phyloP scores from a whole-genome alignment of 2,329 filamentous ascomycete genomes.

The Didymellaceae sp. region DNA sequence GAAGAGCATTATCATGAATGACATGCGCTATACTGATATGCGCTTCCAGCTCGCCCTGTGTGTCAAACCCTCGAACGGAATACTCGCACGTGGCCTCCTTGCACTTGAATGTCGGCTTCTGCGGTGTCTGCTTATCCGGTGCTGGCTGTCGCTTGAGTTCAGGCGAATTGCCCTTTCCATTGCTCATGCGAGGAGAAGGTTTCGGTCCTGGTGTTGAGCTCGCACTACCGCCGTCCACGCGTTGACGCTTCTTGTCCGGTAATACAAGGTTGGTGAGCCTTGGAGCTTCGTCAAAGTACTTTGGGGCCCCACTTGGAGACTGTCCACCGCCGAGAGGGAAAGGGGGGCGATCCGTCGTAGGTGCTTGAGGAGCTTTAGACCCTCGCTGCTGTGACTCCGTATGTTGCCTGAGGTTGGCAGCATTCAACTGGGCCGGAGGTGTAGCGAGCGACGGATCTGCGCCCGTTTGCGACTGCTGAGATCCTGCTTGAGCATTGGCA shows the following conservation, averaged over 20 bases:
- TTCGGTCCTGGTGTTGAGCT: slow-evolving; percentile 51
- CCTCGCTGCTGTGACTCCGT: slow-evolving; percentile 57
- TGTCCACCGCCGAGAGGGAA: slow-evolving; percentile 58
- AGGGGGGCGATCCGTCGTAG: slow-evolving; percentile 60
- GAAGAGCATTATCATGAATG: slow-evolving; percentile 61
- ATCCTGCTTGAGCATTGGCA: slow-evolving; percentile 19
- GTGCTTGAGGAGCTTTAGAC: slow-evolving; percentile 56
- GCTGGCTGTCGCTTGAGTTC: slow-evolving; percentile 55
- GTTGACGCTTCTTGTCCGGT: slow-evolving; percentile 63
- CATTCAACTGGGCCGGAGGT: slow-evolving; percentile 42
- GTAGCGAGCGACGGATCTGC: slow-evolving; percentile 13
- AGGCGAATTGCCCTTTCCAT: slow-evolving; percentile 49
- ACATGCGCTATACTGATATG: slow-evolving; percentile 63
- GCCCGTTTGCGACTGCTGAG: slow-evolving; percentile 24
- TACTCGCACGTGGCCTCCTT: slow-evolving; percentile 59
- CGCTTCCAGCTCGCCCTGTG: slow-evolving; percentile 60
- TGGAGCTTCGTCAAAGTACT: slow-evolving; percentile 58
- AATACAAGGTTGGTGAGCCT: slow-evolving; percentile 64
- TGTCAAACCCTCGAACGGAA: slow-evolving; percentile 61
- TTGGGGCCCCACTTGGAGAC: slow-evolving; percentile 64
- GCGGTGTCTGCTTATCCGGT: slow-evolving; percentile 52
- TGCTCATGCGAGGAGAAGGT: slow-evolving; percentile 49
- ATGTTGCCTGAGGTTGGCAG: slow-evolving; percentile 44
- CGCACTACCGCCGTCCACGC: slow-evolving; percentile 52
- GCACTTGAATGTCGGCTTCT: slow-evolving; percentile 60